Conservation (phyloP, 306 rosid genomes). For the Geum urbanum region DNA sequence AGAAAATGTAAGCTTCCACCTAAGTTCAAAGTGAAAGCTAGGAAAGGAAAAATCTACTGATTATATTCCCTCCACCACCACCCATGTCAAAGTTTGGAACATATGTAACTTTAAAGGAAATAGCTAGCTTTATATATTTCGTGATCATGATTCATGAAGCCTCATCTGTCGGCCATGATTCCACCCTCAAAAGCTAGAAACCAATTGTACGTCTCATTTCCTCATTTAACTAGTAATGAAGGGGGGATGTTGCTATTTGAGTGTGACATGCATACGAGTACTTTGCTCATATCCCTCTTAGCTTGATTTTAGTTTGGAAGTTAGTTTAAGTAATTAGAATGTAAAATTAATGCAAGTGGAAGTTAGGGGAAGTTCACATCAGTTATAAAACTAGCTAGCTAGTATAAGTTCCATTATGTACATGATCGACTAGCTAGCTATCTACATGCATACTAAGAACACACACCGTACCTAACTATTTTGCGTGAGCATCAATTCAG, state of each 20-base stretch:
- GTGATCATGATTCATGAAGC: slow-evolving; percentile 29
- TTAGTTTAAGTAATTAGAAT: neutral
- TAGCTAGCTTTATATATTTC: slow-evolving; percentile 40
- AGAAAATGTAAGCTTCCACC: slow-evolving; percentile 58
- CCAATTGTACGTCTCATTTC: slow-evolving; percentile 9
- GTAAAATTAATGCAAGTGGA: neutral
- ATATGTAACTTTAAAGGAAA: slow-evolving; percentile 70
- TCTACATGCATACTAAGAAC: neutral
- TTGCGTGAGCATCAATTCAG: neutral
- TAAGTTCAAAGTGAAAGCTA: slow-evolving; percentile 33
- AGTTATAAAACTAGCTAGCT: neutral
- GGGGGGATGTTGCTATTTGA: neutral
- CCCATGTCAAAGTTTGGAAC: slow-evolving; percentile 69
- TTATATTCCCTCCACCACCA: slow-evolving; percentile 59
- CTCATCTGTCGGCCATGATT: slow-evolving; percentile 81
- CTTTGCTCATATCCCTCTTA: neutral
- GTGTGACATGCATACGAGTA: neutral
- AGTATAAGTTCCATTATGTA: neutral
- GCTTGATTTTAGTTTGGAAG: neutral
- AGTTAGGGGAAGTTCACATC: neutral
- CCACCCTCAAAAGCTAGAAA: slow-evolving; percentile 36
- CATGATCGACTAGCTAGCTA: neutral
- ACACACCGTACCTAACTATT: slow-evolving; percentile 1
- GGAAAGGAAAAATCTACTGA: slow-evolving; percentile 1
- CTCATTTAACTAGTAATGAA: slow-evolving; percentile 1